phyloP scores from a whole-genome alignment of 176 grass and related monocot species.

The Phyllostachys edulis region DNA sequence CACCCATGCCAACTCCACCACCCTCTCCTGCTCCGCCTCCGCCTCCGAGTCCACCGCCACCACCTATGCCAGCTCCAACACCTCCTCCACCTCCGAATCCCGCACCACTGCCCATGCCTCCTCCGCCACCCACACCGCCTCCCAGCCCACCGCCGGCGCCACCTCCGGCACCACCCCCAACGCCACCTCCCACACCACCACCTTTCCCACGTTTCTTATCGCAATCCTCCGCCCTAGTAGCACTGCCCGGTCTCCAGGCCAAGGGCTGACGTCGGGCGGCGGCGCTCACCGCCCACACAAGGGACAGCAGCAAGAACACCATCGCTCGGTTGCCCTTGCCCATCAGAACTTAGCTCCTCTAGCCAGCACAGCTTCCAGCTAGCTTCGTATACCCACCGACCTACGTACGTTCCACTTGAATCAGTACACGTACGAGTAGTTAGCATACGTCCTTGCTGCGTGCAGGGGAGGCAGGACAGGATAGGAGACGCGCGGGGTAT shows the following conservation, averaged over 20 bases:
- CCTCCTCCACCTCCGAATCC: constrained; percentile 15
- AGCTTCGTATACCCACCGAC: neutral
- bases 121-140: neutral
- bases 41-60: constrained; percentile 5
- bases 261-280: neutral
- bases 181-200: neutral
- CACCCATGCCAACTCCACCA: neutral
- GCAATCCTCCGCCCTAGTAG: constrained; percentile 20
- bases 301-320: neutral
- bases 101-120: neutral
- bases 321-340: neutral
- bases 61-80: neutral
- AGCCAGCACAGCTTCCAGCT: neutral
- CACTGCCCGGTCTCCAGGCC: neutral
- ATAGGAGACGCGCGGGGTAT: neutral
- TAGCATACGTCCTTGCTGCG: neutral
- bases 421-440: neutral
- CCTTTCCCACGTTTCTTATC: constrained; percentile 19
- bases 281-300: neutral
- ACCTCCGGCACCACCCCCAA: neutral
- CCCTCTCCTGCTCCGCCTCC: constrained; percentile 24
- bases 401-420: neutral
- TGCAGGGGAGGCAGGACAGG: neutral
- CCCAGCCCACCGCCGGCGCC: neutral
- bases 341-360: neutral